These are phyloP conservation scores for Microbotryomycetes sp. DNA, from an alignment of 1,284 basidiomycete species.

Conservation along the genomic window DNA sequence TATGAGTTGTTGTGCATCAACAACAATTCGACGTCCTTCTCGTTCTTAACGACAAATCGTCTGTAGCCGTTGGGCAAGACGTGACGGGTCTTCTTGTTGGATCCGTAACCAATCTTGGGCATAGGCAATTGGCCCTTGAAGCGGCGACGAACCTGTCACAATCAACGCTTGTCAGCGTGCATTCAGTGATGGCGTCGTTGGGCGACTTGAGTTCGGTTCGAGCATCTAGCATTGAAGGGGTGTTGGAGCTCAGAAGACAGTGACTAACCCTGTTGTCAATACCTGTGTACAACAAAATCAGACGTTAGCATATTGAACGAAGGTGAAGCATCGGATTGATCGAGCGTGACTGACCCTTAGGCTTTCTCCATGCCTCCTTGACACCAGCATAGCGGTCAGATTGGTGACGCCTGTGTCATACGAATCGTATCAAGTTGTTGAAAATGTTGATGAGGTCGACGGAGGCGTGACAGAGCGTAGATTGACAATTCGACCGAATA, in stretches of 20 bases:
- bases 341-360: constrained; percentile 35
- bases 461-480: not conserved
- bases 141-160: constrained; percentile 71
- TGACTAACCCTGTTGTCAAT: constrained; percentile 37
- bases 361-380: constrained; percentile 89
- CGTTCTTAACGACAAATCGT: constrained; percentile 78
- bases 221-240: too few species aligned
- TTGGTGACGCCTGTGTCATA: constrained; percentile 73
- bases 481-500: not conserved
- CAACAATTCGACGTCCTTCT: constrained; percentile 83
- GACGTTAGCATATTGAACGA: too few species aligned
- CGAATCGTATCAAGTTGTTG: not conserved
- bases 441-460: not conserved
- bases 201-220: too few species aligned
- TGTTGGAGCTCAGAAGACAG: not conserved
- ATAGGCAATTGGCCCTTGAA: constrained; percentile 81
- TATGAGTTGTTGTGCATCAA: constrained; percentile 98
- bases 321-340: not conserved
- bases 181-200: too few species aligned
- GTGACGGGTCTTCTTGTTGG: constrained; percentile 71
- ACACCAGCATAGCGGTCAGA: constrained; percentile 92
- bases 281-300: constrained; percentile 28
- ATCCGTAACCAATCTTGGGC: constrained; percentile 67
- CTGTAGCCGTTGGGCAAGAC: constrained; percentile 85
- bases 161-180: too few species aligned